These are phyloP conservation scores for Prunus mira DNA, from an alignment of 306 rosid genomes.

Conservation along the genomic window DNA sequence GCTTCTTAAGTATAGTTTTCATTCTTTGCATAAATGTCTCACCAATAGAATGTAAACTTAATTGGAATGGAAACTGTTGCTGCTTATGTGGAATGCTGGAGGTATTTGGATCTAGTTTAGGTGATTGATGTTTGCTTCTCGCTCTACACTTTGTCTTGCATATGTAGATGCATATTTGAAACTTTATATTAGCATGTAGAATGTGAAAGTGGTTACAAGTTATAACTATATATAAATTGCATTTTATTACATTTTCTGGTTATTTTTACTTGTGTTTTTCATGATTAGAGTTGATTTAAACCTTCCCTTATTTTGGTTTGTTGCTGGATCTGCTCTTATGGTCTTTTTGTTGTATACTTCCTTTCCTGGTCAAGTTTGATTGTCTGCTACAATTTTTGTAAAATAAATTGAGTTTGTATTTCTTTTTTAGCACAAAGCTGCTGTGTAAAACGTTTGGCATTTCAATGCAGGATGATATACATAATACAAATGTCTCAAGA, in stretches of 20 bases:
- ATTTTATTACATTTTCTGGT: background rate
- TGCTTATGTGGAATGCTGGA: background rate
- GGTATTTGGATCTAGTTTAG: background rate
- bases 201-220: background rate
- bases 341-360: background rate
- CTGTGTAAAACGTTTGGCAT: background rate
- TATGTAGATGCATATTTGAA: background rate
- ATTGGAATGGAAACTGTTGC: background rate
- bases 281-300: background rate
- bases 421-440: background rate
- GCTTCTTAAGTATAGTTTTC: background rate
- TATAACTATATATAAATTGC: too few species aligned
- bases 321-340: background rate
- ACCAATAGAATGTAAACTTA: background rate
- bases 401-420: background rate
- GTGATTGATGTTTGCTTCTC: background rate
- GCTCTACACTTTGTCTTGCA: background rate
- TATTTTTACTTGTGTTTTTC: background rate
- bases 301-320: background rate
- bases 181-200: background rate
- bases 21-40: background rate
- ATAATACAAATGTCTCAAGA: conserved; percentile 35
- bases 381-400: background rate
- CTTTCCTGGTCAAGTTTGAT: background rate
- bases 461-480: conserved; percentile 40